These are phyloP conservation scores for Corymbia citriodora DNA, from an alignment of 441 rosid genomes.

Conservation along the genomic window DNA sequence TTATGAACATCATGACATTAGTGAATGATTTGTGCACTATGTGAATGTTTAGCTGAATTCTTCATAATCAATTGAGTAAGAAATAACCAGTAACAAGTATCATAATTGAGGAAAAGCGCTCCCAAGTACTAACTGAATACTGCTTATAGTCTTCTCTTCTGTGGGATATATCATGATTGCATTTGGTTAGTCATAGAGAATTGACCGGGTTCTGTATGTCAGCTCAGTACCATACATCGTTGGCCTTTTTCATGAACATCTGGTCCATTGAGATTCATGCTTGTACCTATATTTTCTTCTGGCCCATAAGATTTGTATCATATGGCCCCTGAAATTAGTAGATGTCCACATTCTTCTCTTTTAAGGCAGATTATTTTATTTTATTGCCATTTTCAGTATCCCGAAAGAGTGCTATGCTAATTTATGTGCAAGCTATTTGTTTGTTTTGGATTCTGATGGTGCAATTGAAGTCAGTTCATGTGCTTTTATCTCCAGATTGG, in stretches of 20 bases:
- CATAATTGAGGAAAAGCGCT: not conserved
- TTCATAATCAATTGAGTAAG: not conserved
- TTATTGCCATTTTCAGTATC: not conserved
- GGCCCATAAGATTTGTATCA: not conserved
- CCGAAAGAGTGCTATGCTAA: not conserved
- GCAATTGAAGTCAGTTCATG: not conserved
- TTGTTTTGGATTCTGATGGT: not conserved
- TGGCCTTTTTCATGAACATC: not conserved
- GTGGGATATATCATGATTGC: not conserved
- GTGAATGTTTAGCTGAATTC: not conserved
- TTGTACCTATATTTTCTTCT: not conserved
- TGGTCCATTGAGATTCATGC: not conserved
- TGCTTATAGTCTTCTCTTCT: not conserved
- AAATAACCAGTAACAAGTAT: not conserved
- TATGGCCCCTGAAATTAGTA: not conserved
- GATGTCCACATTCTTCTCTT: not conserved
- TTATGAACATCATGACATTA: not conserved
- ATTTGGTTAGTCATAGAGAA: not conserved
- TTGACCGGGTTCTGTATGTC: not conserved
- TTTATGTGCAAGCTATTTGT: constrained; percentile 8
- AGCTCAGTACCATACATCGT: not conserved
- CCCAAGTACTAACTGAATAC: not conserved
- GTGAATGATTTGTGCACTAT: not conserved
- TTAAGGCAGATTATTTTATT: not conserved
- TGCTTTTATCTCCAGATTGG: constrained; percentile 50